phyloP scores from a whole-genome alignment of 169 alveolate genomes.

The Sarcocystis neurona region DNA sequence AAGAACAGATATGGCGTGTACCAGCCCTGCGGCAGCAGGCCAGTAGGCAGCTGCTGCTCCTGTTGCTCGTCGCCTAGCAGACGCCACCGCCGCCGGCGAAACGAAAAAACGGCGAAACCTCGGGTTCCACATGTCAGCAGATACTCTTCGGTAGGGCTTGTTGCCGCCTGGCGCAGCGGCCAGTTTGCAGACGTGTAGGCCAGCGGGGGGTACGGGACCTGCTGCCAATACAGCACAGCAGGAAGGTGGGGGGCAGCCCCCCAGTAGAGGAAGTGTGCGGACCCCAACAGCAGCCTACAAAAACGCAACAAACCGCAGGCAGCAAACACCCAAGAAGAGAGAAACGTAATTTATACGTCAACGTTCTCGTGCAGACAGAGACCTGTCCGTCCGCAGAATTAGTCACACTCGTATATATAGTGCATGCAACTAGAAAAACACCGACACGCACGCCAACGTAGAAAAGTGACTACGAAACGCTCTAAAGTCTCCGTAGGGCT shows the following conservation, averaged over 20 bases:
- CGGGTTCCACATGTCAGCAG: constrained; percentile 68
- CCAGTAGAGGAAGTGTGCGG: constrained; percentile 52
- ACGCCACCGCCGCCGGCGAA: constrained; percentile 70
- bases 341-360: no score
- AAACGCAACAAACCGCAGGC: neutral
- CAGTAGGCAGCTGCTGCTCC: constrained; percentile 68
- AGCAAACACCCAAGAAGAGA: neutral
- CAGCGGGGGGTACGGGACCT: constrained; percentile 71
- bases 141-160: constrained; percentile 62
- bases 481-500: no score
- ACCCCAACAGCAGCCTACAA: constrained; percentile 48
- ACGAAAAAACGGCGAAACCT: constrained; percentile 69
- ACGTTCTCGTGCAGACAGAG: no score
- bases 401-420: no score
- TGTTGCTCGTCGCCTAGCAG: constrained; percentile 66
- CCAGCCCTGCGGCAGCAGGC: constrained; percentile 76
- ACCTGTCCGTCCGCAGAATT: no score
- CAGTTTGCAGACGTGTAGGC: constrained; percentile 69
- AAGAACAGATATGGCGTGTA: constrained; percentile 68
- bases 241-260: constrained; percentile 8
- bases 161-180: constrained; percentile 68
- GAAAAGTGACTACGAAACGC: no score
- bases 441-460: no score
- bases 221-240: constrained; percentile 28
- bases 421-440: no score